Evolutionary conservation across 2,329 filamentous ascomycete genomes (phyloP), one percentile per base, ranked within the genome.

Genomic region (Colletotrichum sp.): DNA sequence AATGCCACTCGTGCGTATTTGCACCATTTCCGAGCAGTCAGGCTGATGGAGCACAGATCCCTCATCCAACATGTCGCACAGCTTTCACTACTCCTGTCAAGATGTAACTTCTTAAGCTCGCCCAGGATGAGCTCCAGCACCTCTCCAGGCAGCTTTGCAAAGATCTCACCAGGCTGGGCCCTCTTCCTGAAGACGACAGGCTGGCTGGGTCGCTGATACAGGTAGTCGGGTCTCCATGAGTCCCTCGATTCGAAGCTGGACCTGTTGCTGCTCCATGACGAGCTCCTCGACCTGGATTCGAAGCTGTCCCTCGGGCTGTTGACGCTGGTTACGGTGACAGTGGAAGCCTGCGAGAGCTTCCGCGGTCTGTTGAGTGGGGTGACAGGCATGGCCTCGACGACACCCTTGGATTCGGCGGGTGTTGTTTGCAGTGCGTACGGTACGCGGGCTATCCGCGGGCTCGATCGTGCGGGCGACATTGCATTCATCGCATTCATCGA

Each of bases 1-100:
- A 92, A 81, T 16, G 88, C 87, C 24, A 83, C 82, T 24, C 88
- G 86, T 8, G 90, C 90, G 55, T 86, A 87, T 77, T 87, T 87
- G 79, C 88, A 84, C 84, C 90, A 89, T 79, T 89, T 91, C 76
- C 86, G 87, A 18, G 87, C 89, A 48, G 86, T 85, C 13, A 91
- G 72, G 13, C 88, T 86, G 55, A 92, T 81, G 57, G 87, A 87
- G 78, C 88, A 90, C 34, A 89, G 83, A 79, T 93, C 91, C 65
- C 92, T 87, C 90, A 92, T 92, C 89, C 90, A 92, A 81, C 92
- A 93, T 21, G 92, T 93, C 18, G 91, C 87, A 80, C 92, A 93
- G 81, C 90, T 92, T 39, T 83, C 83, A 77, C 87, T 89, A 4
- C 83, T 83, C 16, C 83, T 80, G 8, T 81, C 83, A 14, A 92